Evolutionary conservation across 768 basidiomycete genomes (phyloP), one percentile per base, ranked within the genome.

Genomic region (Suillus ampliporus): DNA sequence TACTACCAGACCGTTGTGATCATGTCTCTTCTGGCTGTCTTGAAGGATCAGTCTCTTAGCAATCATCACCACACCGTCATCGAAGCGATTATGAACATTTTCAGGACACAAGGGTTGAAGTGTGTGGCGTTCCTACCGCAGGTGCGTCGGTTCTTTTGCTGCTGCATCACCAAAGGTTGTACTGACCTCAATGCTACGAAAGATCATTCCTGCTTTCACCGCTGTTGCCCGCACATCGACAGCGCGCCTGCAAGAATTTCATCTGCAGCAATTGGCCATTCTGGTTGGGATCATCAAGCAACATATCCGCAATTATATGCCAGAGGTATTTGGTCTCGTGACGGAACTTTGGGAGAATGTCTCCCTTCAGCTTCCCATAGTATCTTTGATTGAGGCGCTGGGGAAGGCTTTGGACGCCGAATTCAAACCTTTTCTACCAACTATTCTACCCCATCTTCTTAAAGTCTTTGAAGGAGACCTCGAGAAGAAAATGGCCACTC

Each of bases 1-100:
- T 99, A 96, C 77, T 99, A 95, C 78, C 97, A 99, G 73, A 94
- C 94, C 7, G 94, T 96, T 7, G 96, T 96, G 41, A 93, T 99
- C 72, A 91, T 87, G 31, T 86, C 95, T 0, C 83, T 99, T 11
- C 83, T 99, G 38, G 84, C 87, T 46, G 91, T 99, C 62, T 75
- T 99, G 64, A 92, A 89, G 71, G 97, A 99, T 73, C 89, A 92
- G 59, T 89, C 95, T 1, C 82, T 97, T 63, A 91, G 85, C 69
- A 88, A 82, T 61, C 90, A 94, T 68, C 95, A 98, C 69, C 91
- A 97, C 70, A 91, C 89, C 26, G 97, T 96, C 52, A 95, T 99
- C 61, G 95, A 99, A 73, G 95, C 95, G 1, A 91, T 99, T 68
- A 98, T 99, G 94, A 91, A 94, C 51, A 99, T 99, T 64, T 99